phyloP scores from a whole-genome alignment of 441 rosid genomes.

The Gossypium trilobum region DNA sequence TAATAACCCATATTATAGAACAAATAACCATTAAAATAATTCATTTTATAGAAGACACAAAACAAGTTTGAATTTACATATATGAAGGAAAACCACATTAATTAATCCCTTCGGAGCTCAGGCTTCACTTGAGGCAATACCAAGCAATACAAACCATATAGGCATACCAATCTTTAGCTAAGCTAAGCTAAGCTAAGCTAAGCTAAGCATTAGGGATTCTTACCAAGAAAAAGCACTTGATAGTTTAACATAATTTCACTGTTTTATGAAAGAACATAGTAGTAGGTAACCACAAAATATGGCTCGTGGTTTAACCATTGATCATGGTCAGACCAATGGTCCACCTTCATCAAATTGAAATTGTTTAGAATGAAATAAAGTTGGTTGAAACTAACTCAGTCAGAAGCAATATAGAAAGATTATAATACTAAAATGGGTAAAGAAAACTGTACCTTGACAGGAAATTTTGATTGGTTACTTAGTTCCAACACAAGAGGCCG shows the following conservation, averaged over 20 bases:
- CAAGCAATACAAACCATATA: neutral
- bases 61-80: neutral
- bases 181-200: neutral
- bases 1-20: slow-evolving; percentile 13
- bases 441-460: slow-evolving; percentile 57
- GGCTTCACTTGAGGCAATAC: neutral
- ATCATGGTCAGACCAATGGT: neutral
- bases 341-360: neutral
- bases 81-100: slow-evolving; percentile 6
- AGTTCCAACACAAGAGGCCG: slow-evolving; percentile 64
- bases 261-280: neutral
- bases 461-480: slow-evolving; percentile 58
- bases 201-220: neutral
- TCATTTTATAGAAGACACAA: neutral
- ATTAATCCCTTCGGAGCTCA: neutral
- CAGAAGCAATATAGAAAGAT: neutral
- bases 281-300: neutral
- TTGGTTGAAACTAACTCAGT: neutral
- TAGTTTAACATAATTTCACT: neutral
- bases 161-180: neutral
- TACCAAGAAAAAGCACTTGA: neutral
- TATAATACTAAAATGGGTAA: slow-evolving; percentile 4
- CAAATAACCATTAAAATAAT: neutral
- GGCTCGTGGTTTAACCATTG: neutral
- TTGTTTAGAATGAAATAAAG: neutral